Evolutionary conservation across 2,329 filamentous ascomycete genomes (phyloP).

Genomic region (Apiospora hydei): DNA sequence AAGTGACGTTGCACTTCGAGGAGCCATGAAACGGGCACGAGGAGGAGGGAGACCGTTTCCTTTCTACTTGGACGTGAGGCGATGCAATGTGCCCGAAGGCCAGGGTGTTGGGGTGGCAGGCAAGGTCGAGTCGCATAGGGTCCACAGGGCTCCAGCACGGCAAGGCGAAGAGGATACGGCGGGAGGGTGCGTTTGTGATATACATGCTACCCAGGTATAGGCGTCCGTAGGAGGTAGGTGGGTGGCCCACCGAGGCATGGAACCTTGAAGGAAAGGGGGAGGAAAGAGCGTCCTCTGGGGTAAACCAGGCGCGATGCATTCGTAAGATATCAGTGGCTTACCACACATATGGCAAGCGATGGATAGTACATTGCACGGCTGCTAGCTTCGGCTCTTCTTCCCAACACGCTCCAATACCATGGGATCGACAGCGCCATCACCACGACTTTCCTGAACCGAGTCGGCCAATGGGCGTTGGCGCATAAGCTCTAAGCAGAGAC

Average conservation of each 20-base stretch:
- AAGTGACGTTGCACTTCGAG: background rate
- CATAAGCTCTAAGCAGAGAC: constrained; percentile 13
- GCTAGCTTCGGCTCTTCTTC: constrained; percentile 8
- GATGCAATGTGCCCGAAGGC: background rate
- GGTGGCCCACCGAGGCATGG: background rate
- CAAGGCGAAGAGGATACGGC: background rate
- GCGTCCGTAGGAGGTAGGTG: background rate
- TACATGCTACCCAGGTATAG: background rate
- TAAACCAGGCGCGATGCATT: background rate
- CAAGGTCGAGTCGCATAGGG: constrained; percentile 7
- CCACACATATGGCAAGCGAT: background rate
- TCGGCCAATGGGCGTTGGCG: background rate
- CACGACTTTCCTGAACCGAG: background rate
- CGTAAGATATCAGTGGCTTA: background rate
- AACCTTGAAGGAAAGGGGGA: background rate
- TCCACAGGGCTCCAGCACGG: constrained; percentile 12
- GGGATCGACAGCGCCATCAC: background rate
- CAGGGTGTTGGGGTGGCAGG: background rate
- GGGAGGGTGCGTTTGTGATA: background rate
- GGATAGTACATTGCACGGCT: background rate
- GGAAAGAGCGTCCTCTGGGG: constrained; percentile 8
- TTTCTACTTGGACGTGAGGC: background rate
- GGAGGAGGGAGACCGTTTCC: background rate
- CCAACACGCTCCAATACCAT: background rate
- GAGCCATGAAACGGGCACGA: background rate